Evolutionary conservation across 345 rosid genomes (phyloP).

Genomic region (Arabis hirsuta): DNA sequence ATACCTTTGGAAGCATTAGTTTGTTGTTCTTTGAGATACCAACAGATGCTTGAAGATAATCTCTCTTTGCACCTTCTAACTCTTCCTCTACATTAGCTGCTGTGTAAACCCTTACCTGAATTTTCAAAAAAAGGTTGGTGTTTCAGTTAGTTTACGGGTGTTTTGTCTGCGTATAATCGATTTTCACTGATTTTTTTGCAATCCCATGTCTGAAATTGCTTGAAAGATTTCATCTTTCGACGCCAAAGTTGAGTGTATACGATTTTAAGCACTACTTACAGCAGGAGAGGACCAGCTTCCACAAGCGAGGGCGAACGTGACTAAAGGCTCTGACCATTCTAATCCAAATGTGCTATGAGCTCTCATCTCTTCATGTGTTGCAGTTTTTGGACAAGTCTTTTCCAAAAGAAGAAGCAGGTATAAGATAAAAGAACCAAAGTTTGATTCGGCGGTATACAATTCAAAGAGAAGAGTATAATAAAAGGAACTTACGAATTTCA

Average conservation of each 20-base stretch:
- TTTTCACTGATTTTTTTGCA: not conserved
- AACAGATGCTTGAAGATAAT: slow-evolving; percentile 80
- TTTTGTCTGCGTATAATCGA: not conserved
- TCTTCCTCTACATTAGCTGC: slow-evolving; percentile 73
- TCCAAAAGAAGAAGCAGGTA: slow-evolving; percentile 12
- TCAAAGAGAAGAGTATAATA: not conserved
- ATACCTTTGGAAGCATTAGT: slow-evolving; percentile 76
- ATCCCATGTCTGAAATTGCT: not conserved
- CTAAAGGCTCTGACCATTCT: slow-evolving; percentile 91
- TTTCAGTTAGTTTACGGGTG: not conserved
- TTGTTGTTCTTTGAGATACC: slow-evolving; percentile 72
- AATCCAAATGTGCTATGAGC: slow-evolving; percentile 66
- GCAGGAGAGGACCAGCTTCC: slow-evolving; percentile 98
- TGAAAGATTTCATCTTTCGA: not conserved
- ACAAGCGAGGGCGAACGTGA: slow-evolving; percentile 84
- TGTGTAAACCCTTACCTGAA: slow-evolving; percentile 84
- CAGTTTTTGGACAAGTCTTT: slow-evolving; percentile 73
- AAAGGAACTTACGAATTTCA: slow-evolving; percentile 69
- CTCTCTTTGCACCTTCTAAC: slow-evolving; percentile 77
- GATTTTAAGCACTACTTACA: slow-evolving; percentile 53
- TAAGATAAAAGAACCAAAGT: not conserved
- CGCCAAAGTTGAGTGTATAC: not conserved
- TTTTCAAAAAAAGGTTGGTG: not conserved
- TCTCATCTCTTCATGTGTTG: slow-evolving; percentile 73
- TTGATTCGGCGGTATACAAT: not conserved